Percentiles rank a stretch among this genome's conserved stretches.
phyloP scores from a whole-genome alignment of 495 filamentous ascomycete genomes.

The Tuber borchii region DNA sequence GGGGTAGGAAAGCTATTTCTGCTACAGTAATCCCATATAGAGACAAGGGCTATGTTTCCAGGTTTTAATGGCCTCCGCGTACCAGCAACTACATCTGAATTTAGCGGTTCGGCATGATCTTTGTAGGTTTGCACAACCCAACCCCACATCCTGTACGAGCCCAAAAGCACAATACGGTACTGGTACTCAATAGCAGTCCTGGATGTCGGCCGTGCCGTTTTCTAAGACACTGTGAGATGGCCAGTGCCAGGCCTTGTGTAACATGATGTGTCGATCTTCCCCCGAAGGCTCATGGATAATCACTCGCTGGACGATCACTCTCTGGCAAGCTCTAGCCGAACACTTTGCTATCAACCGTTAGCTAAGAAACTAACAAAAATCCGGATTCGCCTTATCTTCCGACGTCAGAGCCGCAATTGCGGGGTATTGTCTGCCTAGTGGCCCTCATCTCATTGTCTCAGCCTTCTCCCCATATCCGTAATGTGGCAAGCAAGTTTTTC shows the following conservation, averaged over 20 bases:
- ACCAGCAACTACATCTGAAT: background rate
- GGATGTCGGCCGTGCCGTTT: background rate
- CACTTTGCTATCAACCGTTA: background rate
- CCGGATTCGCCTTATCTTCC: background rate
- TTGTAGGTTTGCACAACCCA: too few relatives aligned
- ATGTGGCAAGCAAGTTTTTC: background rate
- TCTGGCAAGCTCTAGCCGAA: background rate
- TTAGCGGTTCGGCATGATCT: background rate
- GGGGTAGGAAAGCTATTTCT: too few relatives aligned
- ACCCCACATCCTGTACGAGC: too few relatives aligned
- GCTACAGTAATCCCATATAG: too few relatives aligned
- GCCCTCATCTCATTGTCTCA: background rate
- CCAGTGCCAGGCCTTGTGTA: background rate
- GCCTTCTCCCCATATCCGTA: background rate
- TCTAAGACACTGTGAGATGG: background rate
- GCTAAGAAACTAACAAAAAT: background rate
- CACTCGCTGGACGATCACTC: background rate
- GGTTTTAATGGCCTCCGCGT: too few relatives aligned
- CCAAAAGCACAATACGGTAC: background rate
- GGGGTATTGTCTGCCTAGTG: background rate
- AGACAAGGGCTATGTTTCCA: too few relatives aligned
- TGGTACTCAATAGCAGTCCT: background rate
- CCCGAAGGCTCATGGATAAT: background rate
- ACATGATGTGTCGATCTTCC: background rate
- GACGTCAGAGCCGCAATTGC: background rate